phyloP scores from a whole-genome alignment of 352 stramenopile genomes.

The Peronospora tabacina region DNA sequence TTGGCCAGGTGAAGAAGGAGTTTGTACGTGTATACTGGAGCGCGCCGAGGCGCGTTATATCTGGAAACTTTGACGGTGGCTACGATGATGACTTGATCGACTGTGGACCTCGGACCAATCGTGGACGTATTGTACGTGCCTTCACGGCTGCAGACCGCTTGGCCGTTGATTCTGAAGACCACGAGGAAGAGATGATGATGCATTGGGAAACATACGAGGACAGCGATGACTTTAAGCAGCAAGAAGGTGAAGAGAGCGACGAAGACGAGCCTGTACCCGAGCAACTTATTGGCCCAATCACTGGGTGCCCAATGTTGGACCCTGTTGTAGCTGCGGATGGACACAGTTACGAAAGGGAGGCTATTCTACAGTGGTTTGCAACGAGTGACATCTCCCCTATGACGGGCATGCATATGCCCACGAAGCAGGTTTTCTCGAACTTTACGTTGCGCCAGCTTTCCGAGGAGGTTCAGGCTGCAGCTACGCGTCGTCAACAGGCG shows the following conservation, averaged over 20 bases:
- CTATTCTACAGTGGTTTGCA: conserved; percentile 91
- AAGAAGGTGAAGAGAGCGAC: conserved; percentile 10
- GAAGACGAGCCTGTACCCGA: conserved; percentile 35
- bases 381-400: conserved; percentile 75
- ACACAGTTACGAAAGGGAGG: conserved; percentile 95
- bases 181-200: conserved; percentile 29
- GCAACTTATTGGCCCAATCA: conserved; percentile 90
- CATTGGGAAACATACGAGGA: conserved; percentile 30
- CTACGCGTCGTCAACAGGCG: conserved; percentile 21
- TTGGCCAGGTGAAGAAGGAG: conserved; percentile 41
- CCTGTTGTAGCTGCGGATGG: conserved; percentile 94
- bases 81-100: conserved; percentile 39
- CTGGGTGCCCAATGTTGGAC: conserved; percentile 91
- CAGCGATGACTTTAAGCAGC: conserved; percentile 15
- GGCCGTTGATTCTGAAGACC: conserved; percentile 26
- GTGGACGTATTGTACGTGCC: conserved; percentile 44
- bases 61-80: conserved; percentile 16
- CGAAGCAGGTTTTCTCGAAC: conserved; percentile 70
- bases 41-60: conserved; percentile 13
- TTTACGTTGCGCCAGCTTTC: conserved; percentile 63
- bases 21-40: conserved; percentile 48
- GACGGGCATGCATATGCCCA: conserved; percentile 63
- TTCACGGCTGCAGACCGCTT: conserved; percentile 37
- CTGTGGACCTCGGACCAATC: conserved; percentile 33
- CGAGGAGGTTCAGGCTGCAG: conserved; percentile 43